These are phyloP conservation scores for Glycyrrhiza uralensis DNA, from an alignment of 306 rosid species.

Conservation along the genomic window DNA sequence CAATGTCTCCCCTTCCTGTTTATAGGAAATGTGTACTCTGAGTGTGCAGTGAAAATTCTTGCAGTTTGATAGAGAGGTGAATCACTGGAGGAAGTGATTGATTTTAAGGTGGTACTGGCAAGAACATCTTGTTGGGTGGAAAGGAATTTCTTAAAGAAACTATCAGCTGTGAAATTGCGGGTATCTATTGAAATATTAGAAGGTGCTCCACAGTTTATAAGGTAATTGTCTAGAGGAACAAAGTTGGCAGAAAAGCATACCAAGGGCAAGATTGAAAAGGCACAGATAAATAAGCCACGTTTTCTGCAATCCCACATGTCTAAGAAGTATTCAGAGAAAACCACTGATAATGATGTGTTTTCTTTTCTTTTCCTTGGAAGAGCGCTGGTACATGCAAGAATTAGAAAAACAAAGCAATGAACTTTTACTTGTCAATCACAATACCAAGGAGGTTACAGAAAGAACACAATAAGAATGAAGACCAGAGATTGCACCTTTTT, in stretches of 20 bases:
- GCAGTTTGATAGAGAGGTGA: constrained; percentile 68
- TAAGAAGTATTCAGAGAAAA: not conserved
- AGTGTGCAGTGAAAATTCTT: constrained; percentile 57
- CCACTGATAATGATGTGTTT: not conserved
- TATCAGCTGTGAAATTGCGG: constrained; percentile 65
- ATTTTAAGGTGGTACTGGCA: constrained; percentile 45
- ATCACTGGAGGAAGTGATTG: constrained; percentile 38
- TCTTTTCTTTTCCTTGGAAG: not conserved
- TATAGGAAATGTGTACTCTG: constrained; percentile 68
- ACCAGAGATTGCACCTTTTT: constrained; percentile 28
- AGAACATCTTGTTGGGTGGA: constrained; percentile 60
- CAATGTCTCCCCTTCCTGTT: constrained; percentile 64
- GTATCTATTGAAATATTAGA: constrained; percentile 50
- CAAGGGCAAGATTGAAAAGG: constrained; percentile 41
- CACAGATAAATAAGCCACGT: constrained; percentile 40
- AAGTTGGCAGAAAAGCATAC: constrained; percentile 47
- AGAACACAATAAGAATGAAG: not conserved
- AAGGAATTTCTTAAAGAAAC: constrained; percentile 48
- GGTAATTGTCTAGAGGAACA: constrained; percentile 65
- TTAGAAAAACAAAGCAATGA: constrained; percentile 12
- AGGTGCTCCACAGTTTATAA: constrained; percentile 79
- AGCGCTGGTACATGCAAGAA: constrained; percentile 10
- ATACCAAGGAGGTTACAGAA: not conserved
- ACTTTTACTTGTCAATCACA: constrained; percentile 2
- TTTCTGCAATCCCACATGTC: constrained; percentile 42